These are phyloP conservation scores for Aspergillus spinulosporus DNA, from an alignment of 2,329 filamentous ascomycete genomes.

Conservation along the genomic window DNA sequence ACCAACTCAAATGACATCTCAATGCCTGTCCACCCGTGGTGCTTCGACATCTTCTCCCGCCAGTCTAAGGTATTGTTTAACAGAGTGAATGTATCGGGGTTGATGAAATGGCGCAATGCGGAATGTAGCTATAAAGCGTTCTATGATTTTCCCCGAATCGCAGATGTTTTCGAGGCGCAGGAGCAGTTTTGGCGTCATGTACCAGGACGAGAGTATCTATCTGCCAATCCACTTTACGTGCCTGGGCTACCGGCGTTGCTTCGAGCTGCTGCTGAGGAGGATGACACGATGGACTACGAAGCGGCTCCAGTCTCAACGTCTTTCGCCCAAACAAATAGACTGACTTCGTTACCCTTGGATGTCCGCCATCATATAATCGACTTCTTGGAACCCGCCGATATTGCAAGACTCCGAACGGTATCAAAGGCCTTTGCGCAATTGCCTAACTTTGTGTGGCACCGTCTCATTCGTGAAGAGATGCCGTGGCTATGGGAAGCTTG, in stretches of 20 bases:
- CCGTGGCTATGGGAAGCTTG: slow-evolving; percentile 24
- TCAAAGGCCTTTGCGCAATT: slow-evolving; percentile 18
- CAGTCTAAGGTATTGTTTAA: slow-evolving; percentile 18
- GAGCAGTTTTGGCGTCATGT: slow-evolving; percentile 14
- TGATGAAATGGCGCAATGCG: slow-evolving; percentile 21
- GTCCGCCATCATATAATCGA: slow-evolving; percentile 9
- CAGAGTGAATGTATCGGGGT: slow-evolving; percentile 7
- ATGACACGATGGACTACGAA: background rate
- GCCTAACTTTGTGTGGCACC: slow-evolving; percentile 16
- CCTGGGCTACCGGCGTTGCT: slow-evolving; percentile 12
- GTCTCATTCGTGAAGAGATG: slow-evolving; percentile 20
- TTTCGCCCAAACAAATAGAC: background rate
- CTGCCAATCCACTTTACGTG: slow-evolving; percentile 20
- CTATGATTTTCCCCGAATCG: background rate
- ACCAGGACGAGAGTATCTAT: slow-evolving; percentile 16
- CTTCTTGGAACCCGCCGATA: slow-evolving; percentile 10
- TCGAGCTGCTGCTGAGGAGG: background rate
- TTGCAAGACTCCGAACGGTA: slow-evolving; percentile 9
- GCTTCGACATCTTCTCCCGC: slow-evolving; percentile 24
- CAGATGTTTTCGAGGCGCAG: background rate
- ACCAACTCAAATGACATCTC: background rate
- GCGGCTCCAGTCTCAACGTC: too few relatives aligned
- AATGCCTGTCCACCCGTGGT: slow-evolving; percentile 26
- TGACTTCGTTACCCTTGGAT: slow-evolving; percentile 8
- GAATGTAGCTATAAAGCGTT: slow-evolving; percentile 3